phyloP scores from a whole-genome alignment of 2,329 filamentous ascomycete genomes.

The Thelonectria discophora region DNA sequence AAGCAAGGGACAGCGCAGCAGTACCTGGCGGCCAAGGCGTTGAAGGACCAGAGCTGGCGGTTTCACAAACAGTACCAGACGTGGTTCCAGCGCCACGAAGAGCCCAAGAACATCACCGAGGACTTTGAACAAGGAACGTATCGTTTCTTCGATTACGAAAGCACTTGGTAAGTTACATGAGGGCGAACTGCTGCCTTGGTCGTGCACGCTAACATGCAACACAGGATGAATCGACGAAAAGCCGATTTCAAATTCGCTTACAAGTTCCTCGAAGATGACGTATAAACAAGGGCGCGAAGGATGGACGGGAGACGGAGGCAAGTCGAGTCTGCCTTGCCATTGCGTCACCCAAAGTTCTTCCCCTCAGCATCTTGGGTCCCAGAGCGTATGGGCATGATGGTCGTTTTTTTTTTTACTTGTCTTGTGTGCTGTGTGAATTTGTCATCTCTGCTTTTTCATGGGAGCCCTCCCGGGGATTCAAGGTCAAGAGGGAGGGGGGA shows the following conservation, averaged over 20 bases:
- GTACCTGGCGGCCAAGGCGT: slow-evolving; percentile 92
- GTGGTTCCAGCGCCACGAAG: slow-evolving; percentile 98
- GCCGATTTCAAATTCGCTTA: slow-evolving; percentile 98
- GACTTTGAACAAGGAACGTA: slow-evolving; percentile 99
- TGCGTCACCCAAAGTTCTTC: background rate
- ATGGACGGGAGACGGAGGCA: background rate
- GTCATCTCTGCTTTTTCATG: background rate
- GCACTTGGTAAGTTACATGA: slow-evolving; percentile 81
- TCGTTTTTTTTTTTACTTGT: background rate
- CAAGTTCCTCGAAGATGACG: slow-evolving; percentile 95
- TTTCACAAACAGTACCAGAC: slow-evolving; percentile 99
- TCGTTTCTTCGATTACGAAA: slow-evolving; percentile 99
- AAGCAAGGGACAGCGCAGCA: slow-evolving; percentile 96
- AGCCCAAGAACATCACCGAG: slow-evolving; percentile 98
- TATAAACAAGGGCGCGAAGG: slow-evolving; percentile 53
- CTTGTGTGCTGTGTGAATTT: too few relatives aligned
- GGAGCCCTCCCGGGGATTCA: background rate
- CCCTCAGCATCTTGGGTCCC: background rate
- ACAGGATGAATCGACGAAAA: slow-evolving; percentile 97
- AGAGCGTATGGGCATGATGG: slow-evolving; percentile 7
- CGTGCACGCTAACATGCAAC: slow-evolving; percentile 30
- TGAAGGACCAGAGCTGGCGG: slow-evolving; percentile 98
- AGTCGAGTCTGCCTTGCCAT: background rate
- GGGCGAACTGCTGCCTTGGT: background rate
- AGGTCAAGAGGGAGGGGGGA: slow-evolving; percentile 12